Conservation (phyloP, 192 early-diverging fungal species). For the Rhizophagus prolifer region DNA sequence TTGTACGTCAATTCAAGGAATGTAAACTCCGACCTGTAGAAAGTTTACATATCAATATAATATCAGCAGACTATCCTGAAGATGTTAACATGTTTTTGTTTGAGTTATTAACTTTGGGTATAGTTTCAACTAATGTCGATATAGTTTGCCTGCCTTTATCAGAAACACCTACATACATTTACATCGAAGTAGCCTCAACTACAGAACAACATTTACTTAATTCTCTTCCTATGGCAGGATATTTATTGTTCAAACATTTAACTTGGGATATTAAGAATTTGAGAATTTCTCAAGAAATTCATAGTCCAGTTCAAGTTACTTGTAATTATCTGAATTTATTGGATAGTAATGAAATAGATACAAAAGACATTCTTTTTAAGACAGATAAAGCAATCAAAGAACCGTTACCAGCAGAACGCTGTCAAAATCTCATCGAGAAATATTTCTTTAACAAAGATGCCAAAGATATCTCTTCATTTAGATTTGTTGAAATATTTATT, state of each 20-base stretch:
- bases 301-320: slow-evolving; percentile 20
- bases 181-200: slow-evolving; percentile 32
- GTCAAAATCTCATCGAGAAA: slow-evolving; percentile 17
- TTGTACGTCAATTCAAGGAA: slow-evolving; percentile 20
- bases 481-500: slow-evolving; percentile 33
- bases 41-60: background rate
- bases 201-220: slow-evolving; percentile 22
- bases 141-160: background rate
- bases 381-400: background rate
- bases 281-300: slow-evolving; percentile 14
- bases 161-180: background rate
- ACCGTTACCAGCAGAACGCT: background rate
- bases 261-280: slow-evolving; percentile 25
- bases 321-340: slow-evolving; percentile 22
- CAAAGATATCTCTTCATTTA: slow-evolving; percentile 9
- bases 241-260: slow-evolving; percentile 1
- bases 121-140: background rate
- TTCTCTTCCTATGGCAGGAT: slow-evolving; percentile 12
- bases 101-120: background rate
- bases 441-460: slow-evolving; percentile 29
- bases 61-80: slow-evolving; percentile 15
- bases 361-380: slow-evolving; percentile 13
- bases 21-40: slow-evolving; percentile 2
- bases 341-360: background rate
- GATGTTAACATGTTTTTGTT: slow-evolving; percentile 12